A percentile compares a stretch with the other conserved stretches of the same genome.
Evolutionary conservation across 1,139 yeast genomes (phyloP).

Genomic region (Geotrichum europaeum): DNA sequence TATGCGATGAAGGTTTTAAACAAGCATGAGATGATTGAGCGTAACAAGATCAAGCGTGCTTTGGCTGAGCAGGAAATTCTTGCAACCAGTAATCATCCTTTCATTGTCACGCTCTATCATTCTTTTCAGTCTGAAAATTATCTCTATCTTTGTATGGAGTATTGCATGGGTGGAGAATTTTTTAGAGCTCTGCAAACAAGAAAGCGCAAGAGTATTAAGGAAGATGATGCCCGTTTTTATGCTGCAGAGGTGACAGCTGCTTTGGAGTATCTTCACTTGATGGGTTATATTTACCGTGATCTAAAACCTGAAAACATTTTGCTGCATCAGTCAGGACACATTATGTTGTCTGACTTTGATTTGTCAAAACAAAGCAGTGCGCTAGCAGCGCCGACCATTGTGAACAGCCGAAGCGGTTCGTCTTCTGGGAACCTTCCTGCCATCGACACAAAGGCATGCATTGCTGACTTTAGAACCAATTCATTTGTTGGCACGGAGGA

Average conservation of each 20-base stretch:
- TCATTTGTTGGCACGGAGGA: constrained; percentile 98
- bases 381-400: constrained; percentile 41
- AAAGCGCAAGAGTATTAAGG: constrained; percentile 79
- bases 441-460: constrained; percentile 86
- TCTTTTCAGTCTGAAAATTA: constrained; percentile 92
- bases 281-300: constrained; percentile 96
- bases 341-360: constrained; percentile 95
- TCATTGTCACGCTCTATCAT: constrained; percentile 90
- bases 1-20: constrained; percentile 90
- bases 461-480: constrained; percentile 91
- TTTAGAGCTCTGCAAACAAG: constrained; percentile 92
- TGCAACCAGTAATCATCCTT: constrained; percentile 94
- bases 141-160: constrained; percentile 92
- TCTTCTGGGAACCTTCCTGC: constrained; percentile 36
- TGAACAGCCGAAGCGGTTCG: constrained; percentile 41
- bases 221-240: constrained; percentile 83
- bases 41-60: constrained; percentile 91
- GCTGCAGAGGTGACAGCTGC: constrained; percentile 99
- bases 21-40: constrained; percentile 88
- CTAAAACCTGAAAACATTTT: constrained; percentile 91
- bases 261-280: constrained; percentile 82
- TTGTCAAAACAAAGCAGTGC: constrained; percentile 82
- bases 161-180: constrained; percentile 99
- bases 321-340: constrained; percentile 91
- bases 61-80: constrained; percentile 94